Evolutionary conservation across 1,284 basidiomycete genomes (phyloP), one percentile per base, ranked within the genome.

Genomic region (Heterobasidion parviporum): DNA sequence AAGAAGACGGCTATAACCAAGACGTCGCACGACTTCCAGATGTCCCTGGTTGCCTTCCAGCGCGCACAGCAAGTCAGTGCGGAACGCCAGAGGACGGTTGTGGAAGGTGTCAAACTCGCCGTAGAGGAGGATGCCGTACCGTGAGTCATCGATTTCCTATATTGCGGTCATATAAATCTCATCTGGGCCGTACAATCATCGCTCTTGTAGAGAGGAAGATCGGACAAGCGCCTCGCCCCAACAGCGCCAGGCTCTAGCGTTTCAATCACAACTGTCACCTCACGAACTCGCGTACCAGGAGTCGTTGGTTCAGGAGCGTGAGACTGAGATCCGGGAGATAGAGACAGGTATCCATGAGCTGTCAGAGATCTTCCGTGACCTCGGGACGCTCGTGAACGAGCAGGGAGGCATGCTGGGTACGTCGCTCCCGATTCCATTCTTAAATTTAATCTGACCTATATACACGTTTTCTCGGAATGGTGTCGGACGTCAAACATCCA

Each of bases 201-300:
- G 3, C 8, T 12, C 6, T 47, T 53, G 54, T 43, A 67, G 64
- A n/a, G 61, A 65, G 18, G 64, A 63, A 14, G 63, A 63, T 0
- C 59, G 56, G 12, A 14, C 44, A 32, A 57, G 54, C 46, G 18
- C 60, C 16, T 52, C 56, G 15, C 59, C 59, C 6, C 59, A 78
- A 55, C 83, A 87, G 62, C 80, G 82, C 55, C 88, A 91, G 67
- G 83, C 82, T 2, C 88, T 87, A 64, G 70, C 87, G 1, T 67
- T 89, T 38, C 89, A 91, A 64, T 74, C 75, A 52, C 82, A 92
- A 69, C 74, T 95, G 52, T 87, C 92, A 0, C 87, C 91, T 0
- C 88, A 92, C 61, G 96, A 99, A 69, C 80, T 98, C 33, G 94
- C 94, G 41, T 96, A 96, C 69, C 97, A 99, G 68, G 96, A 99